Evolutionary conservation across 208 protist species (phyloP).

Genomic region (Trypanosoma congolense): DNA sequence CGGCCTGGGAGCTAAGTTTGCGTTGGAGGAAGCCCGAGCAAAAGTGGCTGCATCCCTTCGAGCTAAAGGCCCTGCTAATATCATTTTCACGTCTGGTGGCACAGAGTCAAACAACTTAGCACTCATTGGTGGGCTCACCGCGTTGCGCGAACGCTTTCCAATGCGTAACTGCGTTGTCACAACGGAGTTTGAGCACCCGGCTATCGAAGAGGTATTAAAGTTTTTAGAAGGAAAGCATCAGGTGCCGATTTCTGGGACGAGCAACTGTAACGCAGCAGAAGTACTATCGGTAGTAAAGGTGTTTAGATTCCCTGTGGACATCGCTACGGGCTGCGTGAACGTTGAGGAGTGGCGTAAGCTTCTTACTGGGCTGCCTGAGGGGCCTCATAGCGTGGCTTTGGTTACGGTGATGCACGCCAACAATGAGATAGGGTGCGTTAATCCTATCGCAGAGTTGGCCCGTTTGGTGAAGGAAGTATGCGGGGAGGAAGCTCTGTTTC

Average conservation of each 20-base stretch:
- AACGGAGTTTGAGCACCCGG: slow-evolving; percentile 80
- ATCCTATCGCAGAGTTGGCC: slow-evolving; percentile 85
- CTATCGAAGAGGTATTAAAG: slow-evolving; percentile 78
- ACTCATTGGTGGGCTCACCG: slow-evolving; percentile 61
- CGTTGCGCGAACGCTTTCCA: slow-evolving; percentile 27
- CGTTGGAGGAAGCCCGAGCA: slow-evolving; percentile 64
- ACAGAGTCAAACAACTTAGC: slow-evolving; percentile 93
- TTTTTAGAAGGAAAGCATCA: slow-evolving; percentile 20
- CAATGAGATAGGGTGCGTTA: slow-evolving; percentile 92
- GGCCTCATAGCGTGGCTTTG: slow-evolving; percentile 50
- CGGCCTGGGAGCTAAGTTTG: slow-evolving; percentile 78
- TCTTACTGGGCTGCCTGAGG: slow-evolving; percentile 30
- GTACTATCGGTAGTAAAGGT: slow-evolving; percentile 15
- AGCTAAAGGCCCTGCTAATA: slow-evolving; percentile 35
- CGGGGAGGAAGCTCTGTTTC: slow-evolving; percentile 65
- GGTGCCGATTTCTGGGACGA: background rate
- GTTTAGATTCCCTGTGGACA: slow-evolving; percentile 40
- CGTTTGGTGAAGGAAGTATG: slow-evolving; percentile 57
- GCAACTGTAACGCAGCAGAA: background rate
- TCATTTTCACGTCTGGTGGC: slow-evolving; percentile 92
- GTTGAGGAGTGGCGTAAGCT: slow-evolving; percentile 26
- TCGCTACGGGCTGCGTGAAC: slow-evolving; percentile 31
- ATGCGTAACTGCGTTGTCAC: slow-evolving; percentile 55
- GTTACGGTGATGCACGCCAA: slow-evolving; percentile 95
- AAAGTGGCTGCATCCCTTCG: slow-evolving; percentile 49